Percentiles rank a stretch among this genome's conserved stretches.
phyloP scores from a whole-genome alignment of 768 basidiomycete species.

The Agrocybe pediades region DNA sequence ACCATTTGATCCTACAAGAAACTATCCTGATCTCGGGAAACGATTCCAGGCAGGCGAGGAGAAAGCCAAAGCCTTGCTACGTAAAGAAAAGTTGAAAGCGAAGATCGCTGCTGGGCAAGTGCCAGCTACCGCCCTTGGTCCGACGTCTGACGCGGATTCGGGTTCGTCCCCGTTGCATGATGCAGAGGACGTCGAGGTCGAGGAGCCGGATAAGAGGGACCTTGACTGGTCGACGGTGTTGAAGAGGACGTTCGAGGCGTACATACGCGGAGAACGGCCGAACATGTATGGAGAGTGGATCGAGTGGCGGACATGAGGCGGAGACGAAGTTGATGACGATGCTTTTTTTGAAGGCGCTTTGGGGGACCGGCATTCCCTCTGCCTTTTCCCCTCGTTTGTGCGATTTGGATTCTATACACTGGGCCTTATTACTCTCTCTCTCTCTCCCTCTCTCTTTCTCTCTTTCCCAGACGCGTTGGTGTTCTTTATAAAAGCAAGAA shows the following conservation, averaged over 20 bases:
- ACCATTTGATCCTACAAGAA: conserved; percentile 84
- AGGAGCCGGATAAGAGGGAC: conserved; percentile 70
- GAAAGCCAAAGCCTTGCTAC: conserved; percentile 49
- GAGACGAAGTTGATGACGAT: no score
- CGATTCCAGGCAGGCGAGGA: conserved; percentile 78
- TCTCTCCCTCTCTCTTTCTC: conserved; percentile 1
- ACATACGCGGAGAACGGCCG: conserved; percentile 81
- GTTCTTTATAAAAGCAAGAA: neutral
- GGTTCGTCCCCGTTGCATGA: neutral
- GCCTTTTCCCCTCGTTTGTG: neutral
- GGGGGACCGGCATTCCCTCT: no score
- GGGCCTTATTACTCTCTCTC: conserved; percentile 2
- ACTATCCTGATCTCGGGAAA: conserved; percentile 88
- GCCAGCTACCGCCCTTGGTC: conserved; percentile 9
- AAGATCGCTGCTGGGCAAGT: conserved; percentile 21
- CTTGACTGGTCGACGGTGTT: conserved; percentile 86
- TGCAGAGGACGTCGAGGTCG: conserved; percentile 31
- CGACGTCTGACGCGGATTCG: neutral
- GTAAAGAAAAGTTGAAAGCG: conserved; percentile 28
- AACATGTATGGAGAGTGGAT: conserved; percentile 92
- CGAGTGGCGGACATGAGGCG: conserved; percentile 35
- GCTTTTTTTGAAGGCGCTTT: no score
- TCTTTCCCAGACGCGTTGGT: no score
- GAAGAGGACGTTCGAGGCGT: conserved; percentile 94
- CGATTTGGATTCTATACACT: conserved; percentile 8